Percentiles rank a stretch among this genome's conserved stretches.
These are phyloP conservation scores for Polyplosphaeria fusca DNA, from an alignment of 495 filamentous ascomycete species.

Conservation along the genomic window DNA sequence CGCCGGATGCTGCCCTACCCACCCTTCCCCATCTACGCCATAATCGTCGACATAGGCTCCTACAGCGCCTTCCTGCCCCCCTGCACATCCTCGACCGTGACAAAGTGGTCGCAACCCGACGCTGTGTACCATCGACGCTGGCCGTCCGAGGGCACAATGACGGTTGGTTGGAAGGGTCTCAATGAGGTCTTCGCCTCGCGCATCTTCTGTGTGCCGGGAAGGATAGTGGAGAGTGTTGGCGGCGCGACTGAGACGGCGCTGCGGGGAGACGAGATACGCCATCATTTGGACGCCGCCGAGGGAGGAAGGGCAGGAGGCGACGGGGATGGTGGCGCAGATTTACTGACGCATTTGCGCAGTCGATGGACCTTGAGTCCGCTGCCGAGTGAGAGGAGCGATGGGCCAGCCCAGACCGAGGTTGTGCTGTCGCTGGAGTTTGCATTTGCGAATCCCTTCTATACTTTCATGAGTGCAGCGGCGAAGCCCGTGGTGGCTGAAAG, in stretches of 20 bases:
- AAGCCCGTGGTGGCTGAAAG: conserved; percentile 77
- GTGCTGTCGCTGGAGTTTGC: conserved; percentile 69
- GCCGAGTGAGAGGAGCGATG: conserved; percentile 28
- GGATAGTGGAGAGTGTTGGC: conserved; percentile 73
- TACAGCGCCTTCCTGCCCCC: conserved; percentile 86
- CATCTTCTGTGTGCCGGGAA: conserved; percentile 66
- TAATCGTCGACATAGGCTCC: conserved; percentile 78
- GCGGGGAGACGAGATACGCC: conserved; percentile 37
- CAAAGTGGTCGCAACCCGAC: conserved; percentile 51
- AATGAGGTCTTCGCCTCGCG: conserved; percentile 74
- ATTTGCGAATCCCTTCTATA: conserved; percentile 83
- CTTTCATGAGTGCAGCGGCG: conserved; percentile 69
- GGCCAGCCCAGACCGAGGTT: conserved; percentile 62
- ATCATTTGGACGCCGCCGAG: conserved; percentile 38
- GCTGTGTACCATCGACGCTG: conserved; percentile 47
- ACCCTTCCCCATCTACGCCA: conserved; percentile 63
- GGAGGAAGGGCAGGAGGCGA: not conserved
- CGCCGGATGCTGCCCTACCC: conserved; percentile 78
- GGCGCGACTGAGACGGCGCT: conserved; percentile 50
- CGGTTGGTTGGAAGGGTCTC: conserved; percentile 77
- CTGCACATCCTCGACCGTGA: conserved; percentile 69
- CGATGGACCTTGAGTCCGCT: conserved; percentile 66
- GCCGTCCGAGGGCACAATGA: conserved; percentile 74
- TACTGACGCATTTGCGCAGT: conserved; percentile 75
- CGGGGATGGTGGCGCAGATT: conserved; percentile 33